These are phyloP conservation scores for Atkinsonella texensis DNA, from an alignment of 2,329 filamentous ascomycete genomes.

Conservation along the genomic window DNA sequence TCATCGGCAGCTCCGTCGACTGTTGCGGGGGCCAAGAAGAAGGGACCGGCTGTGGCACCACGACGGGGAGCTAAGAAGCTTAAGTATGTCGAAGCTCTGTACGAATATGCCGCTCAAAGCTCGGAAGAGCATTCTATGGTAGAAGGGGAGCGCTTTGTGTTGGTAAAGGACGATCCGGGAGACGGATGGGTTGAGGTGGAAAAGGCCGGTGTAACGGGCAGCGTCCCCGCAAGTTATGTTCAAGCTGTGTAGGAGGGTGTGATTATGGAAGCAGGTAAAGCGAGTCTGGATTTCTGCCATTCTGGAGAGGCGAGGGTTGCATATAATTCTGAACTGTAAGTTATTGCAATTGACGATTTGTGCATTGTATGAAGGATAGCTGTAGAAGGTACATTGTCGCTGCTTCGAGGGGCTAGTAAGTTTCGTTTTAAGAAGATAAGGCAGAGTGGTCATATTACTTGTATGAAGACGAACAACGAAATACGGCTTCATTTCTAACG, in stretches of 20 bases:
- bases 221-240: constrained; percentile 90
- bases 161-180: constrained; percentile 76
- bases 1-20: constrained; percentile 22
- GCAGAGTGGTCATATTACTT: too few species aligned
- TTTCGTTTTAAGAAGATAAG: too few species aligned
- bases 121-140: constrained; percentile 81
- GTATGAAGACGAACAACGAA: too few species aligned
- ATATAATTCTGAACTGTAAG: not conserved
- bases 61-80: constrained; percentile 86
- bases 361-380: not conserved
- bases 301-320: not conserved
- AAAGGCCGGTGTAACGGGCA: constrained; percentile 72
- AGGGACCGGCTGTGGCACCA: constrained; percentile 84
- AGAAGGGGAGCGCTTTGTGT: constrained; percentile 83
- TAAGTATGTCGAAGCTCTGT: constrained; percentile 84
- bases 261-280: not conserved
- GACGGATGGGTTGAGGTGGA: constrained; percentile 98
- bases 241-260: constrained; percentile 46
- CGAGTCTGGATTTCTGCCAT: constrained; percentile 8
- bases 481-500: too few species aligned
- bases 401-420: too few species aligned
- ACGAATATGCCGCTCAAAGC: constrained; percentile 78
- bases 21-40: constrained; percentile 51
- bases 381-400: too few species aligned
- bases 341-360: not conserved